Conservation (phyloP, 495 filamentous ascomycete species). For the Letharia columbiana region DNA sequence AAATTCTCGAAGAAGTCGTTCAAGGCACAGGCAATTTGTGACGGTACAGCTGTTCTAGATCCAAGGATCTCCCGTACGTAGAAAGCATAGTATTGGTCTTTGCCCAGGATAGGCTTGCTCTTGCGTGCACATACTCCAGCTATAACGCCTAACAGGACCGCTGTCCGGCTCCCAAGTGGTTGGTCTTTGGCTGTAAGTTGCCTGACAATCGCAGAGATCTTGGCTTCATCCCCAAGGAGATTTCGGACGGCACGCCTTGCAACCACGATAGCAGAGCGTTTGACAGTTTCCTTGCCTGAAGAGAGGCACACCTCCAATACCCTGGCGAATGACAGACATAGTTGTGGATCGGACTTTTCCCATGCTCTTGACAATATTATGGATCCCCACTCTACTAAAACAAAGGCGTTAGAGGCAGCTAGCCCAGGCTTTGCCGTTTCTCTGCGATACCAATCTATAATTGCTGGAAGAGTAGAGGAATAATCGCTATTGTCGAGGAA, state of each 20-base stretch:
- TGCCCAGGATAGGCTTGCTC: conserved; percentile 52
- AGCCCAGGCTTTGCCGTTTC: conserved; percentile 69
- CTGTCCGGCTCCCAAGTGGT: conserved; percentile 23
- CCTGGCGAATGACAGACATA: conserved; percentile 54
- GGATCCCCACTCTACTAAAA: conserved; percentile 85
- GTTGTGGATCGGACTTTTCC: conserved; percentile 56
- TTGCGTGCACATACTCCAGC: conserved; percentile 72
- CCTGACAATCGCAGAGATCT: conserved; percentile 29
- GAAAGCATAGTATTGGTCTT: conserved; percentile 65
- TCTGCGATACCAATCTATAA: conserved; percentile 32
- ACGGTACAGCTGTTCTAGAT: conserved; percentile 61
- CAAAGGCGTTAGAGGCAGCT: conserved; percentile 70
- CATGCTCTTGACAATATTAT: conserved; percentile 54
- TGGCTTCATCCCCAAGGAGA: conserved; percentile 45
- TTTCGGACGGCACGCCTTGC: conserved; percentile 66
- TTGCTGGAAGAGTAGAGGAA: conserved; percentile 3
- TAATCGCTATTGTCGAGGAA: conserved; percentile 47
- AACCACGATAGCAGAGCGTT: conserved; percentile 57
- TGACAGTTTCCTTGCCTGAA: conserved; percentile 43
- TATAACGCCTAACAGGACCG: conserved; percentile 65
- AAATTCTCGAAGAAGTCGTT: conserved; percentile 77
- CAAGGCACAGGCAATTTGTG: conserved; percentile 63
- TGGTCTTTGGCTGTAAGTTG: conserved; percentile 54
- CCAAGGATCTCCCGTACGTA: conserved; percentile 78
- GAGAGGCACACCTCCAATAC: conserved; percentile 69